Conservation (phyloP, 495 filamentous ascomycete genomes). For the Neurospora sublineolata region DNA sequence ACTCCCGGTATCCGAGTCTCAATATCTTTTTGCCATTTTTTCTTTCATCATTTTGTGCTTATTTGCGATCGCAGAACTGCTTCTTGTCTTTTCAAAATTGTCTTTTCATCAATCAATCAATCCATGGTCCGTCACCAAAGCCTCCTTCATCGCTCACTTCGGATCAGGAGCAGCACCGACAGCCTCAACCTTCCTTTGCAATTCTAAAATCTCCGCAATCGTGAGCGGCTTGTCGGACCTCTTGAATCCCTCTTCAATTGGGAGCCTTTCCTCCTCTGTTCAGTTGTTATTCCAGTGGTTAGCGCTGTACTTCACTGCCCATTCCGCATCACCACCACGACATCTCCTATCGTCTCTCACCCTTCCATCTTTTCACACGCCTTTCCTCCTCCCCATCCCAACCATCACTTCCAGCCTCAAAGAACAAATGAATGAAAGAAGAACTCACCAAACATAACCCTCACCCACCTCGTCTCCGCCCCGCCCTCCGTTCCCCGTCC, state of each 20-base stretch:
- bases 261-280: conserved; percentile 20
- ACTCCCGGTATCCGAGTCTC: neutral
- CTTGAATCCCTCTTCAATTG: conserved; percentile 19
- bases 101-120: neutral
- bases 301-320: neutral
- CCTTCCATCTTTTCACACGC: neutral
- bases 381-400: neutral
- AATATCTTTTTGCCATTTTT: neutral
- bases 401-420: neutral
- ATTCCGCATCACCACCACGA: neutral
- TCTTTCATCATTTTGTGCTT: neutral
- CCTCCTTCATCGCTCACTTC: neutral
- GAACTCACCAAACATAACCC: conserved; percentile 16
- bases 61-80: neutral
- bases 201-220: conserved; percentile 8
- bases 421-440: neutral
- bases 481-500: conserved; percentile 11
- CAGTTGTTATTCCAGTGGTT: neutral
- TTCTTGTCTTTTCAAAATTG: neutral
- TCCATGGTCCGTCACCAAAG: neutral
- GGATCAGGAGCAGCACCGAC: neutral
- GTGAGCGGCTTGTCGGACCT: conserved; percentile 12
- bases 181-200: conserved; percentile 14
- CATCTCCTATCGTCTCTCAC: neutral
- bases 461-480: conserved; percentile 17